Evolutionary conservation across 2,329 filamentous ascomycete genomes (phyloP).

Genomic region (Monosporascus sp.): DNA sequence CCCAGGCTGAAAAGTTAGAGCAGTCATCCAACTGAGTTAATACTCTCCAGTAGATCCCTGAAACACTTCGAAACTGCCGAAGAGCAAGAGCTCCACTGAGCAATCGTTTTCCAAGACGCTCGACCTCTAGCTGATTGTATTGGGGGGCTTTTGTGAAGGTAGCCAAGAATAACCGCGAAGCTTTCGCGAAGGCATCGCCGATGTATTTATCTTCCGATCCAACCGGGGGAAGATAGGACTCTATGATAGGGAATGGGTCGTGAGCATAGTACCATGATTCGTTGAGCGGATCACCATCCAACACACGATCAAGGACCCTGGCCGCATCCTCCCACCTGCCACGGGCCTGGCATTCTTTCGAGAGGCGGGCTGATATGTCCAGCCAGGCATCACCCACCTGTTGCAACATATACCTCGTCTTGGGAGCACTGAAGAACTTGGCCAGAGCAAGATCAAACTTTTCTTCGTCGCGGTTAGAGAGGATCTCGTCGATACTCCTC

Average conservation of each 20-base stretch:
- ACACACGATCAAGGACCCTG: conserved; percentile 22
- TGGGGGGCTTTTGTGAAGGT: conserved; percentile 19
- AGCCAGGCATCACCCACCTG: conserved; percentile 15
- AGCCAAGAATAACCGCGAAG: conserved; percentile 27
- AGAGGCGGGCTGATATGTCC: conserved; percentile 25
- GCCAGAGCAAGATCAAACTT: conserved; percentile 15
- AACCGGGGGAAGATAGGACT: conserved; percentile 16
- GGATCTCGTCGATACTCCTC: not conserved
- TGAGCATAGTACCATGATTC: conserved; percentile 31
- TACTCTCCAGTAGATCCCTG: conserved; percentile 28
- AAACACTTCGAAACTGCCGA: conserved; percentile 12
- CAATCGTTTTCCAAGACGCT: conserved; percentile 21
- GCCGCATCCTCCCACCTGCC: conserved; percentile 27
- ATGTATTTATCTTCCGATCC: conserved; percentile 4
- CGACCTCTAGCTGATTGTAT: conserved; percentile 4
- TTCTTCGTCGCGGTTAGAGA: conserved; percentile 10
- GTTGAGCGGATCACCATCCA: conserved; percentile 21
- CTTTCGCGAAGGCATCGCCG: conserved; percentile 12
- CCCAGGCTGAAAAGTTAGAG: conserved; percentile 23
- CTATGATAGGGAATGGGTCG: conserved; percentile 29
- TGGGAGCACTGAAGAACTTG: conserved; percentile 10
- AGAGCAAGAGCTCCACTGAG: conserved; percentile 23
- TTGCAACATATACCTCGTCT: conserved; percentile 3
- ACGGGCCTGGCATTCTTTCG: conserved; percentile 24
- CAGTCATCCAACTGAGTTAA: conserved; percentile 16